phyloP scores from a whole-genome alignment of 2,329 filamentous ascomycete genomes.

The Colletotrichum abscissum region DNA sequence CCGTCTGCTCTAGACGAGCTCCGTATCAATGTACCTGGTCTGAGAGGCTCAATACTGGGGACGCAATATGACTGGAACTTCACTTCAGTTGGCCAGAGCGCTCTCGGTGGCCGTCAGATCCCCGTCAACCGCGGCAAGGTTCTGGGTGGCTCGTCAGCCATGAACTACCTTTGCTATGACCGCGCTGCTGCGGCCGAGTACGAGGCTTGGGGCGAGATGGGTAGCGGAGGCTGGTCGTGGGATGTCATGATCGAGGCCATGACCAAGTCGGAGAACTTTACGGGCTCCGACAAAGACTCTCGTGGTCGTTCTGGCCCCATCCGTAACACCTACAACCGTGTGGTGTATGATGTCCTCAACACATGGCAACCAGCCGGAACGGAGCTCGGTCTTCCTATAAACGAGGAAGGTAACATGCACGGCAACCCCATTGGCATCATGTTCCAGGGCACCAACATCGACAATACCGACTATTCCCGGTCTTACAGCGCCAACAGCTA shows the following conservation, averaged over 20 bases:
- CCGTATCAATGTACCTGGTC: conserved; percentile 46
- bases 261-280: conserved; percentile 43
- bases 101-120: conserved; percentile 52
- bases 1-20: conserved; percentile 42
- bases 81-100: conserved; percentile 52
- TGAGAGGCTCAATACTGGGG: conserved; percentile 43
- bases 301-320: conserved; percentile 40
- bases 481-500: conserved; percentile 46
- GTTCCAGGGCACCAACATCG: conserved; percentile 46
- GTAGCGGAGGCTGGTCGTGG: conserved; percentile 49
- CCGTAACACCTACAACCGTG: conserved; percentile 32
- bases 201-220: conserved; percentile 50
- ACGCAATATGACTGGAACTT: conserved; percentile 55
- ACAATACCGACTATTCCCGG: conserved; percentile 43
- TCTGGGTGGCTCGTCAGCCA: conserved; percentile 58
- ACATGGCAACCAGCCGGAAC: conserved; percentile 33
- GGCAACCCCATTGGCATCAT: conserved; percentile 37
- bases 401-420: conserved; percentile 21
- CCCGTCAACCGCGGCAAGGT: conserved; percentile 58
- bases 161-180: conserved; percentile 57
- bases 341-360: conserved; percentile 18
- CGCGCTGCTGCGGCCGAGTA: conserved; percentile 49
- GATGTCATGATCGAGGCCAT: conserved; percentile 47
- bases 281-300: conserved; percentile 34
- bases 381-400: conserved; percentile 23